These are phyloP conservation scores for Emmonsiellopsis sp. DNA, from an alignment of 2,329 filamentous ascomycete species.

Conservation along the genomic window DNA sequence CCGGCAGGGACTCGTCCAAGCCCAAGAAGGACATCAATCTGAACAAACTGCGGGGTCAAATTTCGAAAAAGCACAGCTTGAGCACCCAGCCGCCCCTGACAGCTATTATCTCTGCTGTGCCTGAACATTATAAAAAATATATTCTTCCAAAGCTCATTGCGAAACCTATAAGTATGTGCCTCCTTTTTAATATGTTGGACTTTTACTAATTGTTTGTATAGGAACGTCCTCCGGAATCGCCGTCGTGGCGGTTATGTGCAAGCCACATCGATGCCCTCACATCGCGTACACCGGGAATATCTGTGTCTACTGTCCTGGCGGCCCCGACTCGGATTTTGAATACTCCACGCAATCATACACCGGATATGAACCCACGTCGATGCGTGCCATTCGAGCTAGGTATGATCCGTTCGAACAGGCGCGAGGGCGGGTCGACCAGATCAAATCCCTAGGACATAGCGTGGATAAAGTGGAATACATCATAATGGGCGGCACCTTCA, in stretches of 20 bases:
- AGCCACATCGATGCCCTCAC: constrained; percentile 92
- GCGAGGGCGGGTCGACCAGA: constrained; percentile 87
- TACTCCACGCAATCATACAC: constrained; percentile 99
- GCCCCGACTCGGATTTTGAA: constrained; percentile 96
- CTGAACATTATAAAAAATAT: constrained; percentile 99
- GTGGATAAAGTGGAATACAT: constrained; percentile 99
- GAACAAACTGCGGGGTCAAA: constrained; percentile 74
- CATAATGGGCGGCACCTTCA: constrained; percentile 99
- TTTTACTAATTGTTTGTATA: constrained; percentile 21
- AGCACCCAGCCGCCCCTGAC: constrained; percentile 83
- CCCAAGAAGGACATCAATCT: constrained; percentile 83
- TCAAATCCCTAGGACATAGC: constrained; percentile 88
- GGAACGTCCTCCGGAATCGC: constrained; percentile 93
- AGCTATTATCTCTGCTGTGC: constrained; percentile 93
- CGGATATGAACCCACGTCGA: constrained; percentile 95
- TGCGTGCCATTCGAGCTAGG: constrained; percentile 91
- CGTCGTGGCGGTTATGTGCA: constrained; percentile 99
- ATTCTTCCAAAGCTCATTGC: constrained; percentile 93
- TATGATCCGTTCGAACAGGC: constrained; percentile 99
- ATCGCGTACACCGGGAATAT: constrained; percentile 99
- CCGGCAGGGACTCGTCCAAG: constrained; percentile 61
- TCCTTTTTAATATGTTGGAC: background rate
- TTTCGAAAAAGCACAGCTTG: constrained; percentile 87
- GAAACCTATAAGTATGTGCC: constrained; percentile 72
- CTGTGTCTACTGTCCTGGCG: constrained; percentile 95